Evolutionary conservation across 352 stramenopile genomes (phyloP), one percentile per base, ranked within the genome.

Genomic region (Phytophthora vignae): DNA sequence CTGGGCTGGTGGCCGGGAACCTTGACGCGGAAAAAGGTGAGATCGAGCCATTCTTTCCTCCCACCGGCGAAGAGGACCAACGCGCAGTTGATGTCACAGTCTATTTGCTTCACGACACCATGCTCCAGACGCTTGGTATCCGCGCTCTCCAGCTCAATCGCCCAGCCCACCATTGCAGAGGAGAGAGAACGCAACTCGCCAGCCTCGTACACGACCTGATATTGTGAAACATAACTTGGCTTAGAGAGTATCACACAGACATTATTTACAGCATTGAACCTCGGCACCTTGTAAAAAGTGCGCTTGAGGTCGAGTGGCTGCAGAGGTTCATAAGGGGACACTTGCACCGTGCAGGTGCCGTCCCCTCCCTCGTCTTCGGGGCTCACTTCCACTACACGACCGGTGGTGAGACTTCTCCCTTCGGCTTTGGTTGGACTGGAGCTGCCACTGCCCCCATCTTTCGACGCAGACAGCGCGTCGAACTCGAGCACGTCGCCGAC

Each of bases 401-500:
- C 78, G 36, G 66, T 55, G 6, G 52, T 74, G 22, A 75, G 59
- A 6, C 56, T 11, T 9, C 49, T 58, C 14, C 27, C 59, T 21
- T 58, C 44, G n/a, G 19, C 38, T 57, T 65, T 58, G 3, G 46
- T 57, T 22, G 59, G 67, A 3, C 36, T 25, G 9, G 27, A 55
- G 11, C 25, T 66, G 10, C 33, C 49, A 21, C 14, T 14, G 4
- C 25, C 60, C 31, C 33, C 25, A 25, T 59, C 42, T 31, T 5
- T 27, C 22, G 36, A 38, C 42, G 50, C 67, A 25, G n/a, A 49
- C 17, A 54, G 33, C 25, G 46, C 17, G 15, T 72, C 71, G 46
- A 87, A 87, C 60, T 89, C 83, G 64, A 90, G 73, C 48, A 76
- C 60, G 50, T 90, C 79, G 14, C 83, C 83, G 19, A 86, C 69